Evolutionary conservation across 345 rosid species (phyloP), one percentile per base, ranked within the genome.

Genomic region (Lagerstroemia speciosa): DNA sequence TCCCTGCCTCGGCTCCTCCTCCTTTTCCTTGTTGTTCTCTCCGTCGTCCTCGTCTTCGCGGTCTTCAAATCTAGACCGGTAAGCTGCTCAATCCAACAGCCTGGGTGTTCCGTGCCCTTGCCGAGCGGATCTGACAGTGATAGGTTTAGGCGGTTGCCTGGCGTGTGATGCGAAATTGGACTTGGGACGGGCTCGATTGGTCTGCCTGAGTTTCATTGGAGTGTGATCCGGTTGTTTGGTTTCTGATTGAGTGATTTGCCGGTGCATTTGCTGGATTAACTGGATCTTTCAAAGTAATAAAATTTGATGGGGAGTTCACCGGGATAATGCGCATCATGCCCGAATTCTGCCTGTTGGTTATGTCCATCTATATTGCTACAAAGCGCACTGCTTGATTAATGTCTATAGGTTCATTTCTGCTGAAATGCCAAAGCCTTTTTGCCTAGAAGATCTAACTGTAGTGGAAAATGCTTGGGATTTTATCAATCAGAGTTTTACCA

Each of bases 1-100:
- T 33, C 78, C 57, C 90, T 86, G 52, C 92, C 93, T 8, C 84
- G 86, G 73, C 79, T 75, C 78, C 80, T 89, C 65, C 76, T 86
- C 43, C 82, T 87, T 70, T 75, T 84, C 74, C 37, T 78, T 68
- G 41, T 77, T 69, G 41, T 77, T 69, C 52, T 88, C 61, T 68
- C 74, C 22, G 41, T 86, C 73, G 72, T 88, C 36, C 77, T 93
- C 84, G 31, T 91, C 78, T 77, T 84, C 69, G 87, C 83, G 1
- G 69, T 89, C 77, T 65, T 70, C 29, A 68, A 45, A 69, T 68
- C 83, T 11, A 74, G 72, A 38, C 76, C 71, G 87, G 98, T 93
- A 41, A 27, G 69, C 0, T 64, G 33, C 63, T 58, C 12, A 9
- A 27, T 58, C 63, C 17, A 2, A 52, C 58, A 22, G 29, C 29